Evolutionary conservation across 371 early-diverging fungal species (phyloP).

Genomic region (Smittium mucronatum): DNA sequence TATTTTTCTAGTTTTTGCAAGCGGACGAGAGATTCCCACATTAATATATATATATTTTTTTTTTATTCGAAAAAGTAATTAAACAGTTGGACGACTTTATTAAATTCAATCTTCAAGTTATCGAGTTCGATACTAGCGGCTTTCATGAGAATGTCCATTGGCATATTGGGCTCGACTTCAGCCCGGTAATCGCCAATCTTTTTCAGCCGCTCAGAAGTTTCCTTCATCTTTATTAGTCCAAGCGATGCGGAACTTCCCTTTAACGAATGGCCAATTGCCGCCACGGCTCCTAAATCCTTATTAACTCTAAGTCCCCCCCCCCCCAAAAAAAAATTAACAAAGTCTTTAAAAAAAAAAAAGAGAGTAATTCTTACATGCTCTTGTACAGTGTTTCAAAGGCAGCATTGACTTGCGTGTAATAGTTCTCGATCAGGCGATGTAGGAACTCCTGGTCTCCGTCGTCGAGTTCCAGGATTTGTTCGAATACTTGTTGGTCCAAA

Average conservation of each 20-base stretch:
- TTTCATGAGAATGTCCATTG: conserved; percentile 46
- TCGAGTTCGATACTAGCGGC: conserved; percentile 44
- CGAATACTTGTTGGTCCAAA: conserved; percentile 25
- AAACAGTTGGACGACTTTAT: conserved; percentile 59
- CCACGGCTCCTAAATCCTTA: conserved; percentile 54
- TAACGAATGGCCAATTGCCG: conserved; percentile 75
- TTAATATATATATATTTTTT: neutral
- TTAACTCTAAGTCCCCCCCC: conserved; percentile 34
- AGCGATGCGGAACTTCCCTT: conserved; percentile 86
- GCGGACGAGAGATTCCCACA: neutral
- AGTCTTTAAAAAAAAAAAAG: no score
- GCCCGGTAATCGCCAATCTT: conserved; percentile 65
- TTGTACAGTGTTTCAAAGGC: conserved; percentile 25
- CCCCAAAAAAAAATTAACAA: no score
- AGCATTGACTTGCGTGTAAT: conserved; percentile 26
- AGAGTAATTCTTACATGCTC: conserved; percentile 17
- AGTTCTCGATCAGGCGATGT: conserved; percentile 22
- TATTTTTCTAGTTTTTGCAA: neutral
- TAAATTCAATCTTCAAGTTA: conserved; percentile 52
- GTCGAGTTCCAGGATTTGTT: conserved; percentile 31
- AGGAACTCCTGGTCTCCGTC: conserved; percentile 29
- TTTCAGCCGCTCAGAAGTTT: conserved; percentile 75
- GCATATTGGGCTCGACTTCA: conserved; percentile 37
- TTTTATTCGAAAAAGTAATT: conserved; percentile 47
- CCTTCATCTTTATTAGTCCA: conserved; percentile 68